Conservation (phyloP, 169 alveolate genomes). For the Perkinsus chesapeaki region DNA sequence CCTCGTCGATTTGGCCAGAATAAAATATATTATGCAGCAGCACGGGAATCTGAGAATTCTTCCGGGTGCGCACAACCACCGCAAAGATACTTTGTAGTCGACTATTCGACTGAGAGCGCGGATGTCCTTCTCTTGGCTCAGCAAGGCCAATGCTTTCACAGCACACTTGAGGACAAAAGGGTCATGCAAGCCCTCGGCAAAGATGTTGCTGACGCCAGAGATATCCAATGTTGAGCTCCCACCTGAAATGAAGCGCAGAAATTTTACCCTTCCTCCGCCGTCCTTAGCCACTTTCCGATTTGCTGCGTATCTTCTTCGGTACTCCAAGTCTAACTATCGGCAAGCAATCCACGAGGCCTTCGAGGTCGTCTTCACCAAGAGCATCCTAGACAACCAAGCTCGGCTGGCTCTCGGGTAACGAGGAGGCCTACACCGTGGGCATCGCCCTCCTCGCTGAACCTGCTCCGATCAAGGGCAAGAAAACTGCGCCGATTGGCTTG, state of each 20-base stretch:
- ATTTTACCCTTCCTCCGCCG: not conserved
- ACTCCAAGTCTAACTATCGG: not conserved
- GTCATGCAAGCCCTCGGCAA: slow-evolving; percentile 16
- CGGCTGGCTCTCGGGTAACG: not conserved
- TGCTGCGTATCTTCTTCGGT: not conserved
- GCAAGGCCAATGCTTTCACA: slow-evolving; percentile 25
- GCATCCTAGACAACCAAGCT: not conserved
- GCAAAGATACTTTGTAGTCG: not conserved
- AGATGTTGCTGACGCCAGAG: not conserved
- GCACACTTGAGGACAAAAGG: slow-evolving; percentile 28
- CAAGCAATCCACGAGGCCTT: not conserved
- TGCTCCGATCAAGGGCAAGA: not conserved
- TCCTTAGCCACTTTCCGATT: not conserved
- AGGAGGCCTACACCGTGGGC: not conserved
- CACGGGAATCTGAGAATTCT: slow-evolving; percentile 17
- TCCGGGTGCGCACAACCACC: too few relatives aligned
- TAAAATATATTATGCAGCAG: slow-evolving; percentile 24
- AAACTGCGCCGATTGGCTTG: not conserved
- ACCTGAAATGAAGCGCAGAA: not conserved
- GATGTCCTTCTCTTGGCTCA: slow-evolving; percentile 18
- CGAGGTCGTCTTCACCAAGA: not conserved
- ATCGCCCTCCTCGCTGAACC: not conserved
- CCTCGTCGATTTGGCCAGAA: slow-evolving; percentile 36
- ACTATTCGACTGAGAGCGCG: not conserved
- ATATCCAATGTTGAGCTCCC: not conserved